Evolutionary conservation across 1,284 basidiomycete species (phyloP), one percentile per base, ranked within the genome.

Genomic region (Cutaneotrichosporon sp.): DNA sequence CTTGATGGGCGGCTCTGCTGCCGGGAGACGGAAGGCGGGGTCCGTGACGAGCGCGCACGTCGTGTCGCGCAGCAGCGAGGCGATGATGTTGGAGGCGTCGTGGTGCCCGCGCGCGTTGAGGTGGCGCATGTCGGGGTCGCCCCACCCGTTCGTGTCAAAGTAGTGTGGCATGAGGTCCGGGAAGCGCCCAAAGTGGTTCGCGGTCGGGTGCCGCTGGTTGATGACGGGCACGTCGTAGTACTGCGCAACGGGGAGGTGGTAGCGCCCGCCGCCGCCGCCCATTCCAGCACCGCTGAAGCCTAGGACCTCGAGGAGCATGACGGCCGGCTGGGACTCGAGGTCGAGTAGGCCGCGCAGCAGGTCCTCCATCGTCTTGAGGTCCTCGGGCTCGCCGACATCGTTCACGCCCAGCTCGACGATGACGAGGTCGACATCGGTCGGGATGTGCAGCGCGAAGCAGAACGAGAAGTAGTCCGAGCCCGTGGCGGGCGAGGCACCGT

Each of bases 171-270:
- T 58, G 0, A 80, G 67, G 54, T 78, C 64, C 13, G 78, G 75
- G 61, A 76, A 74, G 20, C 74, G 70, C 24, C 69, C 75, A 59
- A 79, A 77, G 59, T 80, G 78, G 43, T 62, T 69, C 2, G 68
- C 78, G 1, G 79, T 65, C 1, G 77, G 72, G 38, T 72, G 74
- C 27, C 79, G 71, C 56, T 78, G 63, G 55, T 75, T 77, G 72
- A 97, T 82, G 75, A 97, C 91, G 0, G 94, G 92, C 36, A 97
- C 86, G 74, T 97, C 94, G 80, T 97, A 97, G 80, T 92, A 97
- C 73, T 95, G 92, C 0, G 94, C 91, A 1, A 97, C 92, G 54
- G 89, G 77, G 47, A 79, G 60, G 56, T 80, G 79, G 62, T 76
- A 74, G 29, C 75, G 60, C 10, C 77, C 76, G 0, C 79, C 81